Evolutionary conservation across 768 basidiomycete genomes (phyloP).

Genomic region (Cubamyces lactineus): DNA sequence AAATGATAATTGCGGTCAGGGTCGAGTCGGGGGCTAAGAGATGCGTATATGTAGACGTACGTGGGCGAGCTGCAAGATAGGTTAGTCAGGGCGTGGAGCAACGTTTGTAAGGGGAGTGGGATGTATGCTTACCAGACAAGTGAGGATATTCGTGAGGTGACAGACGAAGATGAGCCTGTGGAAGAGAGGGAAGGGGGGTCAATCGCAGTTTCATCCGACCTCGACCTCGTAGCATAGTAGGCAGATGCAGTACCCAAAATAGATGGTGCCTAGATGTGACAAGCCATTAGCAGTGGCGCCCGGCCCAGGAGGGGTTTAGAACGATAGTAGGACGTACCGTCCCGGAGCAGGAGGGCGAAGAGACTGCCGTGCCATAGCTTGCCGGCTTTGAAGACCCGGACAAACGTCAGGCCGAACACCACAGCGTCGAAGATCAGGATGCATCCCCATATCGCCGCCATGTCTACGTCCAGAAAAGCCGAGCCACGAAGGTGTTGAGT

Average conservation of each 20-base stretch:
- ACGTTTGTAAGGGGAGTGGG: no score
- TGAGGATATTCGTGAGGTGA: constrained; percentile 5
- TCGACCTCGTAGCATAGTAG: no score
- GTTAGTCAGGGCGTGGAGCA: no score
- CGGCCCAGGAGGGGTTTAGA: no score
- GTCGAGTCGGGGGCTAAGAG: no score
- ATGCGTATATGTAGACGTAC: not conserved
- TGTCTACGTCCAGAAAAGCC: constrained; percentile 9
- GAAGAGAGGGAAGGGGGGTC: not conserved
- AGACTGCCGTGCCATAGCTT: constrained; percentile 3
- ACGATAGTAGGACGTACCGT: not conserved
- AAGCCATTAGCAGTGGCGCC: not conserved
- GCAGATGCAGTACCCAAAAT: constrained; percentile 8
- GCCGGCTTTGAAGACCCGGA: constrained; percentile 17
- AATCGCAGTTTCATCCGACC: not conserved
- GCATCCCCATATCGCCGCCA: constrained; percentile 16
- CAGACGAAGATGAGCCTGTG: constrained; percentile 1
- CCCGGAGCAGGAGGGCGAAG: constrained; percentile 2
- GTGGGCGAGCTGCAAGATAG: not conserved
- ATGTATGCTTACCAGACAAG: not conserved
- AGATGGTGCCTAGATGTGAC: constrained; percentile 1
- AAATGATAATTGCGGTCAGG: no score
- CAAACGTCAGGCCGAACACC: constrained; percentile 26
- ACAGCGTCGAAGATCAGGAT: constrained; percentile 26
- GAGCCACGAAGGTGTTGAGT: not conserved